Conservation (phyloP, 441 rosid genomes). For the Pelargonium australe region DNA sequence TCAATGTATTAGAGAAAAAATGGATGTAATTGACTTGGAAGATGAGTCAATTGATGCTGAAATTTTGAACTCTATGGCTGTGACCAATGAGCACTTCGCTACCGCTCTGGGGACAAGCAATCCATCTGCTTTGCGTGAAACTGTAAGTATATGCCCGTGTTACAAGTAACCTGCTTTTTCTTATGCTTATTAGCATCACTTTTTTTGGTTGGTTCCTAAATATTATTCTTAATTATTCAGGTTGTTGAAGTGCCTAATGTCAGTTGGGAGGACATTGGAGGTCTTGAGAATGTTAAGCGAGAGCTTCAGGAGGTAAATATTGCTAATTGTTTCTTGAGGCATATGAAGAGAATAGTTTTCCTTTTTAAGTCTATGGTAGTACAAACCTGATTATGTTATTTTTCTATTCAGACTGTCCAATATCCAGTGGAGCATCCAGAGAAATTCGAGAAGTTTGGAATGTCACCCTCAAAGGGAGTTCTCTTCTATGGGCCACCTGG, state of each 20-base stretch:
- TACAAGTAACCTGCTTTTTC: background rate
- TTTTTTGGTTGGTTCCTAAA: background rate
- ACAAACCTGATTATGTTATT: background rate
- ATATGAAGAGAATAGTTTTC: background rate
- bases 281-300: conserved; percentile 20
- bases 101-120: conserved; percentile 69
- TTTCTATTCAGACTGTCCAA: conserved; percentile 46
- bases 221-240: background rate
- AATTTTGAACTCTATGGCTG: conserved; percentile 59
- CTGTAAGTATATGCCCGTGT: conserved; percentile 30
- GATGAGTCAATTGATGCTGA: conserved; percentile 63
- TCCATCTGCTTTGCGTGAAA: conserved; percentile 31
- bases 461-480: conserved; percentile 56
- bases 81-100: conserved; percentile 51
- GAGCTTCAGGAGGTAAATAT: conserved; percentile 42
- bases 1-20: conserved; percentile 62
- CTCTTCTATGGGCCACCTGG: conserved; percentile 68
- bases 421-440: conserved; percentile 79
- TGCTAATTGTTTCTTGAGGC: background rate
- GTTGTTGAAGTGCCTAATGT: conserved; percentile 22
- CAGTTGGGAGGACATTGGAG: conserved; percentile 23
- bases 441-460: conserved; percentile 62
- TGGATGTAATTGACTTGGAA: conserved; percentile 63
- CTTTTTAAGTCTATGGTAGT: background rate
- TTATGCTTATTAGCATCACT: conserved; percentile 14